Evolutionary conservation across 2,329 filamentous ascomycete species (phyloP).

Genomic region (Metarhizium humberi): DNA sequence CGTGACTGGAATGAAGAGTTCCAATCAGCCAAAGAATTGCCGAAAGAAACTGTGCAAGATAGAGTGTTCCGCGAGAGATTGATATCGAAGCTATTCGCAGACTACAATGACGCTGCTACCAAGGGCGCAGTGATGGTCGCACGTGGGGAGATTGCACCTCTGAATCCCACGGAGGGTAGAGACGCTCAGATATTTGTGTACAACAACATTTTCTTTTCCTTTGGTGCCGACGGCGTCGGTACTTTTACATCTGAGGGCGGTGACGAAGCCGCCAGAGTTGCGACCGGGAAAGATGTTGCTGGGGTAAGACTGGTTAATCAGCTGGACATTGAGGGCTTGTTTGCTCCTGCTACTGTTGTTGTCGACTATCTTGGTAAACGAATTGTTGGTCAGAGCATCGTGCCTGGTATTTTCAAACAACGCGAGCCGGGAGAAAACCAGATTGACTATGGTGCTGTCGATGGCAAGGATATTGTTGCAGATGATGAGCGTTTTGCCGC

Average conservation of each 20-base stretch:
- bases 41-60: slow-evolving; percentile 88
- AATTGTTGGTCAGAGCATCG: slow-evolving; percentile 94
- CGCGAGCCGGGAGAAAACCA: slow-evolving; percentile 95
- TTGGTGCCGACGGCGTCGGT: slow-evolving; percentile 92
- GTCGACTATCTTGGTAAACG: slow-evolving; percentile 96
- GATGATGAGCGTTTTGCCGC: slow-evolving; percentile 78
- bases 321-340: slow-evolving; percentile 87
- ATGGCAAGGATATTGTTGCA: slow-evolving; percentile 91
- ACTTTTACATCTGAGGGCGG: slow-evolving; percentile 95
- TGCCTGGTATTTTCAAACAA: slow-evolving; percentile 98
- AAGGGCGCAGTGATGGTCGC: slow-evolving; percentile 88
- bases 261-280: slow-evolving; percentile 90
- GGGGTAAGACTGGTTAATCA: slow-evolving; percentile 95
- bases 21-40: slow-evolving; percentile 89
- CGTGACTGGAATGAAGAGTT: slow-evolving; percentile 99
- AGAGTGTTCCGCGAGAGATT: slow-evolving; percentile 91
- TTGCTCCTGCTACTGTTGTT: slow-evolving; percentile 91
- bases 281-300: slow-evolving; percentile 91
- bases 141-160: slow-evolving; percentile 79
- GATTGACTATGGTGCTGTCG: slow-evolving; percentile 96
- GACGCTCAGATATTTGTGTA: slow-evolving; percentile 99
- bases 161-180: slow-evolving; percentile 86
- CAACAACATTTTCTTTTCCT: slow-evolving; percentile 99
- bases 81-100: slow-evolving; percentile 90
- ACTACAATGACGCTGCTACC: slow-evolving; percentile 93